phyloP scores from a whole-genome alignment of 257 asterid species.

The Knoxia roxburghii region DNA sequence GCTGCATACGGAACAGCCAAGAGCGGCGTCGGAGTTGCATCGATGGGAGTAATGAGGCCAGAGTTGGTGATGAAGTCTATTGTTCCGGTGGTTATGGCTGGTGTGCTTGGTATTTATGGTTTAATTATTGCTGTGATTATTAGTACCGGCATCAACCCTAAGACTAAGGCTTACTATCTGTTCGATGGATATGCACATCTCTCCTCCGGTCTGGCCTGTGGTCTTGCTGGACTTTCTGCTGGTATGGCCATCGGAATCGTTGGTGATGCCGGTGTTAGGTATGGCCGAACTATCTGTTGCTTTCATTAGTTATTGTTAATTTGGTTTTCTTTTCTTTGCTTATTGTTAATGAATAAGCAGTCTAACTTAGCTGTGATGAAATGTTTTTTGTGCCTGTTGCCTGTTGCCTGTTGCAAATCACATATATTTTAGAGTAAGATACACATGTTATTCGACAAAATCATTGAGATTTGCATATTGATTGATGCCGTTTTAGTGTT shows the following conservation, averaged over 20 bases:
- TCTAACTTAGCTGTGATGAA: not conserved
- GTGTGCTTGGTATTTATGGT: slow-evolving; percentile 75
- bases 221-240: slow-evolving; percentile 75
- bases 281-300: not conserved
- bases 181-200: slow-evolving; percentile 68
- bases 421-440: too few relatives aligned
- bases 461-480: too few relatives aligned
- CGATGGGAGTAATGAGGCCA: slow-evolving; percentile 78
- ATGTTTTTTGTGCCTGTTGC: not conserved
- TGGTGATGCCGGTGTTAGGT: slow-evolving; percentile 74
- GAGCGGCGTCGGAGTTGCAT: slow-evolving; percentile 85
- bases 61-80: slow-evolving; percentile 76
- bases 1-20: slow-evolving; percentile 71
- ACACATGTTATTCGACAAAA: too few relatives aligned
- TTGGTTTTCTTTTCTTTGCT: not conserved
- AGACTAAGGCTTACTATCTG: slow-evolving; percentile 58
- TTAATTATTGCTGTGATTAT: slow-evolving; percentile 70
- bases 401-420: not conserved
- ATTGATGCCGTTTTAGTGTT: too few relatives aligned
- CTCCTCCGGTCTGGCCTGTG: slow-evolving; percentile 65
- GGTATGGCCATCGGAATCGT: slow-evolving; percentile 81
- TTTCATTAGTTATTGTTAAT: not conserved
- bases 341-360: not conserved
- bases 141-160: slow-evolving; percentile 67
- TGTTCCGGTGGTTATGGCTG: slow-evolving; percentile 86